phyloP scores from a whole-genome alignment of 495 filamentous ascomycete species.

The Aspergillus heteromorphus region DNA sequence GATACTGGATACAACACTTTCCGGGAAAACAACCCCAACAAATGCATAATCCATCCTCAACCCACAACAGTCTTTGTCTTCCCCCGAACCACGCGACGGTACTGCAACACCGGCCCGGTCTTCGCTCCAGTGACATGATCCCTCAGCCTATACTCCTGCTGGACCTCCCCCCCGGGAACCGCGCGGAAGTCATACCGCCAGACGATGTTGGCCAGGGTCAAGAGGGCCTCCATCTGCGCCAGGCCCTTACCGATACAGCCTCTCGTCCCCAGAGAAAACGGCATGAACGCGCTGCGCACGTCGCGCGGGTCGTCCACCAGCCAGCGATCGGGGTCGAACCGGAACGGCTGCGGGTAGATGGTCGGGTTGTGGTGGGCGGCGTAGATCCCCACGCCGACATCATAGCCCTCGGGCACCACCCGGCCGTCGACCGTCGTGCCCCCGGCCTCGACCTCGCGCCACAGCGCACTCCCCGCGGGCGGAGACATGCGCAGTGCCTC shows the following conservation, averaged over 20 bases:
- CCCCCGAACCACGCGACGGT: too few relatives aligned
- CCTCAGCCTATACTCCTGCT: too few relatives aligned
- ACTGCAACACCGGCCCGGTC: too few relatives aligned
- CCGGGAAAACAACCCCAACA: too few relatives aligned
- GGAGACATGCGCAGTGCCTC: slow-evolving; percentile 68
- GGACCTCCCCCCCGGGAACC: not conserved
- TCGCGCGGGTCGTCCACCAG: not conserved
- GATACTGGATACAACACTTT: too few relatives aligned
- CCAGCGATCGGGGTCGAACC: slow-evolving; percentile 16
- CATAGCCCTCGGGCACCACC: slow-evolving; percentile 45
- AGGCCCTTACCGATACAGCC: not conserved
- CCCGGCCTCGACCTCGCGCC: slow-evolving; percentile 49
- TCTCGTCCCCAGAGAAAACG: not conserved
- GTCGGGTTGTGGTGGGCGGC: slow-evolving; percentile 49
- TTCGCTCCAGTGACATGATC: too few relatives aligned
- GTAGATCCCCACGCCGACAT: slow-evolving; percentile 51
- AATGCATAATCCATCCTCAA: too few relatives aligned
- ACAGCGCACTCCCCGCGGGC: slow-evolving; percentile 52
- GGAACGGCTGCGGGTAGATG: slow-evolving; percentile 50
- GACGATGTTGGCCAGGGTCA: not conserved
- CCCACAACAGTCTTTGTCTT: too few relatives aligned
- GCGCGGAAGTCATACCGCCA: not conserved
- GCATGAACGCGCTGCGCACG: not conserved
- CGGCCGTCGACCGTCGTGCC: slow-evolving; percentile 53
- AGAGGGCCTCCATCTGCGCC: not conserved